These are phyloP conservation scores for Pseudisothecium myosuroides DNA, from an alignment of 225 moss, liverwort and hornwort species.

Conservation along the genomic window DNA sequence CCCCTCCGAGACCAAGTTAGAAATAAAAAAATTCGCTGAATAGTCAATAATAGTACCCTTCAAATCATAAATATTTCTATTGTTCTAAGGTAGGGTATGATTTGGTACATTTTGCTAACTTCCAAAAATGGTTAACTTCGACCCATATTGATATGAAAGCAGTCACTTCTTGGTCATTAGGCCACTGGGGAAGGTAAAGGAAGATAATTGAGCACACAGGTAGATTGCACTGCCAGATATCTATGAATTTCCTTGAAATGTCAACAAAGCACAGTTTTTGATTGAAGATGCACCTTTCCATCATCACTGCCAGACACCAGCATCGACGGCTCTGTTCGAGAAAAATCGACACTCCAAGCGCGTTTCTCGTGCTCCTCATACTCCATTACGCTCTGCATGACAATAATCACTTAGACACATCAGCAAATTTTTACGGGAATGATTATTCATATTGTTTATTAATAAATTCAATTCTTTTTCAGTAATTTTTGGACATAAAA, in stretches of 20 bases:
- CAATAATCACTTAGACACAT: neutral
- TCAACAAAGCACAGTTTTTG: neutral
- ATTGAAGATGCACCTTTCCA: conserved; percentile 45
- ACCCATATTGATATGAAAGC: neutral
- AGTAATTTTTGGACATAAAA: neutral
- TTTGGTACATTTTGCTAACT: neutral
- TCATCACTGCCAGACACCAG: conserved; percentile 95
- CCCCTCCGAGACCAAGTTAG: neutral
- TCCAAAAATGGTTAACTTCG: neutral
- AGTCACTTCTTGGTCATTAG: neutral
- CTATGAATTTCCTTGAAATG: neutral
- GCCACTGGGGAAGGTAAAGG: neutral
- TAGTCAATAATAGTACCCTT: neutral
- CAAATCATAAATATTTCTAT: neutral
- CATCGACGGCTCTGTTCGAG: conserved; percentile 70
- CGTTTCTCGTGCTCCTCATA: conserved; percentile 98
- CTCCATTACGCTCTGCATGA: conserved; percentile 59
- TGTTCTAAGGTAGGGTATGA: neutral
- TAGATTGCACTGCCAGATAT: neutral
- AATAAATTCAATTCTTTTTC: neutral
- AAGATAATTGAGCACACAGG: neutral
- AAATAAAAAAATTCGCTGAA: neutral
- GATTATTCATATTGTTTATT: neutral
- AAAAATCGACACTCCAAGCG: conserved; percentile 95
- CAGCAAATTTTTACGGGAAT: neutral